Evolutionary conservation across 257 asterid genomes (phyloP), one percentile per base, ranked within the genome.

Genomic region (Solanum boliviense): DNA sequence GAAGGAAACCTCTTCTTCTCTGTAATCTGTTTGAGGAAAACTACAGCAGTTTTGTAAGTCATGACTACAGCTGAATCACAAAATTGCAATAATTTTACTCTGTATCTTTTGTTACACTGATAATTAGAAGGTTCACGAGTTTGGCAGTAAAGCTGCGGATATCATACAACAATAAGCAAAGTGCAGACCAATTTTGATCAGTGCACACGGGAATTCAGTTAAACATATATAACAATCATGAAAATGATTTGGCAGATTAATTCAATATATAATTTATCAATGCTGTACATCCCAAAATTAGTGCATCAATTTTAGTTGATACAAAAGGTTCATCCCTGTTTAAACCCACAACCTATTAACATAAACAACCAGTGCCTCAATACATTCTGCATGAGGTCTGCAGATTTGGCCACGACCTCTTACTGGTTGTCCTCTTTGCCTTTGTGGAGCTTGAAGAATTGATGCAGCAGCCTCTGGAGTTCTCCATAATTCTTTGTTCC

Each of bases 361-460:
- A 46, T 25, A 5, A 29, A 27, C 58, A 41, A 76, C 27, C 2
- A 2, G 68, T 46, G 85, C 39, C 41, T 78, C 13, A 9, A 81
- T 29, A 46, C 29, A 46, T 9, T 4, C 67, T 81, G 27, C 85
- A 46, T 46, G 4, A 81, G 67, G 85, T 48, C 85, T 5, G 65
- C 31, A 10, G 5, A 1, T 82, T 3, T 29, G 70, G 11, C 44
- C 70, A 48, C 3, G 6, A 18, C 86, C 27, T 83, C 76, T 88
- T 90, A 84, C 58, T 31, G 84, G 38, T 39, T 84, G 74, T 85
- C 87, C 88, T 93, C 89, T 90, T 95, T 91, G 31, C 72, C 87
- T 88, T 84, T 91, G 90, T 97, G 98, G 89, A 91, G 91, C 91
- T 91, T 97, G 93, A 97, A 97, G 93, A 97, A 97, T 89, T 94